Base-by-base conservation (phyloP, 2,329 filamentous ascomycete genomes). In the Microdochium nivale region DNA sequence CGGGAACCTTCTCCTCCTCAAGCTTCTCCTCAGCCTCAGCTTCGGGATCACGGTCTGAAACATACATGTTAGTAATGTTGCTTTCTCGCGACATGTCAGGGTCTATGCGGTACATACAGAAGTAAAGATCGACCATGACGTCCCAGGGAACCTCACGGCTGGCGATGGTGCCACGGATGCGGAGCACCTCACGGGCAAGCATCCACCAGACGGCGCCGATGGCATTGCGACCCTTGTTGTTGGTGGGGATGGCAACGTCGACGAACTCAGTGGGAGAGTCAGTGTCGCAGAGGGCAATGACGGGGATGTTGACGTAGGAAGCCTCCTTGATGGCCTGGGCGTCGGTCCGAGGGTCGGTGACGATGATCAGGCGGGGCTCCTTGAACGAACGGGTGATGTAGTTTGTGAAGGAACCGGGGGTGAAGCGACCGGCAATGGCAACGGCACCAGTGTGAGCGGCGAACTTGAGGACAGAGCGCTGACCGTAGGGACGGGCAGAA, bases 351-450 rank as follows among this genome's bases (percentile, higher is more conserved):
- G 94, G 94, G 77, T 99, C 94, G 79, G 94, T 99, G 70, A 99
- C 94, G 74, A 99, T 86, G 78, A 99, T 97, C 71, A 99, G 84
- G 76, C 95, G 95, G 72, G 94, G 94, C 83, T 99, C 94, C 87
- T 96, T 96, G 90, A 99, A 99, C 62, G 94, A 97, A 71, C 94
- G 92, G 77, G 95, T 99, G 87, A 99, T 99, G 88, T 99, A 99
- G 86, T 99, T 99, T 84, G 94, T 99, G 87, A 99, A 99, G 78
- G 92, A 96, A 88, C 94, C 94, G 74, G 94, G 94, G 72, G 94
- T 99, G 88, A 99, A 99, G 75, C 94, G 94, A 80, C 94, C 94
- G 69, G 94, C 95, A 70, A 99, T 99, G 75, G 94, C 88, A 69
- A 90, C 88, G 69, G 95, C 91, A 73, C 94, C 94, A 63, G 94